Evolutionary conservation across 345 rosid species (phyloP).

Genomic region (Eucalyptus guilfoylei): DNA sequence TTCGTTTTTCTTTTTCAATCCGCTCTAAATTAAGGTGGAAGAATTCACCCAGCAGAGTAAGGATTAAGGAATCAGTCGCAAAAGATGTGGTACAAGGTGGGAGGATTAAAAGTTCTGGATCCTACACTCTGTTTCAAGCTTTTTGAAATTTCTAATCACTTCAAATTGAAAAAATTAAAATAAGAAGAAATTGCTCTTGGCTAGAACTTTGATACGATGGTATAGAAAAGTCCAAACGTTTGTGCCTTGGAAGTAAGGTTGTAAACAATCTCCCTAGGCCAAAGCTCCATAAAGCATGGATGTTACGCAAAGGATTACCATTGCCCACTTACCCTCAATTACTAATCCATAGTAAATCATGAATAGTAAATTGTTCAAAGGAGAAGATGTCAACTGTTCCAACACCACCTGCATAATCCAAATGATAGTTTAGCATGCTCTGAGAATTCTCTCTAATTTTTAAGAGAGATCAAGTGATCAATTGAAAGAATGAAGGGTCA

Average conservation of each 20-base stretch:
- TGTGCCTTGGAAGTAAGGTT: background rate
- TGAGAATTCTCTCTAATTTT: background rate
- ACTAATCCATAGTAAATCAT: slow-evolving; percentile 71
- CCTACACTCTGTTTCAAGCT: background rate
- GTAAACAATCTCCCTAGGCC: background rate
- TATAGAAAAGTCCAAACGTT: background rate
- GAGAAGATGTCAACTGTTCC: slow-evolving; percentile 84
- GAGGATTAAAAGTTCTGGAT: background rate
- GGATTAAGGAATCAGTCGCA: background rate
- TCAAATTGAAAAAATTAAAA: background rate
- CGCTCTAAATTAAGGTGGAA: background rate
- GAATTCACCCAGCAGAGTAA: background rate
- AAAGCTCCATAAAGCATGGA: background rate
- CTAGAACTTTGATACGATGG: background rate
- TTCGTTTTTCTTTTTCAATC: background rate
- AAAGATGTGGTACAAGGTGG: background rate
- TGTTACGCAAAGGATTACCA: background rate
- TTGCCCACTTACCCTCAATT: slow-evolving; percentile 43
- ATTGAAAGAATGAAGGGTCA: background rate
- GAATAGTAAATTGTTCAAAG: slow-evolving; percentile 80
- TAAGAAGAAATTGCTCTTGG: background rate
- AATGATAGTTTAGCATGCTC: background rate
- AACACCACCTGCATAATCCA: slow-evolving; percentile 36
- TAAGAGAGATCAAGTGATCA: background rate
- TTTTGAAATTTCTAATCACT: background rate